Evolutionary conservation across 805 yeast species (phyloP).

Genomic region (Phaffomyces thermotolerans): DNA sequence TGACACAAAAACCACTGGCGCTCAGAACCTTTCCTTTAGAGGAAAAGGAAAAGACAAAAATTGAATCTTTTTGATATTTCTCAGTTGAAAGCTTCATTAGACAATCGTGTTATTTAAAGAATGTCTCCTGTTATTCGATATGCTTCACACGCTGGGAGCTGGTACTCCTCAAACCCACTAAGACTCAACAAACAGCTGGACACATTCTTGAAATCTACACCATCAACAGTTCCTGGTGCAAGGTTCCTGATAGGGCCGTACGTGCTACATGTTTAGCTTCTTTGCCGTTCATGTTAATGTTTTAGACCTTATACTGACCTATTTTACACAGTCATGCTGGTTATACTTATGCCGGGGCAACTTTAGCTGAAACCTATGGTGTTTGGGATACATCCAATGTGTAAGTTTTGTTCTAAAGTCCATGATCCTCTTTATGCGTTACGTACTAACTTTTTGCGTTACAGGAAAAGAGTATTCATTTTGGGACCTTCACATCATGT

Average conservation of each 20-base stretch:
- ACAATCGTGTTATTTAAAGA: background rate
- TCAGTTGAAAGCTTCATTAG: too few species aligned
- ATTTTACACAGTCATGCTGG: conserved; percentile 69
- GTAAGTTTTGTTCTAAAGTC: conserved; percentile 15
- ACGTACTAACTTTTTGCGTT: background rate
- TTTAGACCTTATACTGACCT: background rate
- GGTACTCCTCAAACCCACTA: conserved; percentile 56
- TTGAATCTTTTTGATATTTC: background rate
- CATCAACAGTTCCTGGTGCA: conserved; percentile 31
- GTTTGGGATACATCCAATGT: conserved; percentile 54
- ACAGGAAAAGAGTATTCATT: conserved; percentile 57
- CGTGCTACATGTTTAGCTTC: conserved; percentile 10
- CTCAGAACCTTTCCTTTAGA: background rate
- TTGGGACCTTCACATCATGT: conserved; percentile 93
- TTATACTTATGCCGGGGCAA: conserved; percentile 69
- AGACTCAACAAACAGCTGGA: conserved; percentile 46
- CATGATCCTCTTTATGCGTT: background rate
- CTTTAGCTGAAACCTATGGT: conserved; percentile 70
- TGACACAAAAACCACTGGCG: background rate
- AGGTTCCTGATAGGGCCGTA: conserved; percentile 51
- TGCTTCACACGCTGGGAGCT: conserved; percentile 77
- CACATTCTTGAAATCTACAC: conserved; percentile 34
- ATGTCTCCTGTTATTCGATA: conserved; percentile 3
- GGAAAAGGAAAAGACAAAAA: too few species aligned
- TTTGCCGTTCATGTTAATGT: background rate